A percentile compares a stretch with the other conserved stretches of the same genome.
Evolutionary conservation across 2,329 filamentous ascomycete genomes (phyloP).

Genomic region (Phyllosticta capitalensis): DNA sequence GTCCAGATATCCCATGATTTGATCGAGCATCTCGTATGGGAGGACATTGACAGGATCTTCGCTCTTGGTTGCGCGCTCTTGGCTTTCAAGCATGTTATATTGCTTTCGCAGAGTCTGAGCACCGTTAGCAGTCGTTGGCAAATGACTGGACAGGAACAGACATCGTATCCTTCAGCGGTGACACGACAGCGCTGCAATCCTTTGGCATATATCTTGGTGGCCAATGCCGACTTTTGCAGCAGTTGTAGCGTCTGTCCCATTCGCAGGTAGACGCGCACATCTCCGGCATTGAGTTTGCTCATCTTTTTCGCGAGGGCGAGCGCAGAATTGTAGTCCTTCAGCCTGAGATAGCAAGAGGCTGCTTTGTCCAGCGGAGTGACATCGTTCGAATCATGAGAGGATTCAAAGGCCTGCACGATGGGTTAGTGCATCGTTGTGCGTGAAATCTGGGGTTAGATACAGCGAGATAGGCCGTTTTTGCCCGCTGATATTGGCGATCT

Average conservation of each 20-base stretch:
- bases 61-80: conserved; percentile 30
- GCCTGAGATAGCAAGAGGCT: conserved; percentile 45
- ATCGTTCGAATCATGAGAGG: conserved; percentile 16
- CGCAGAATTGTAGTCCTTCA: conserved; percentile 41
- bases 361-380: conserved; percentile 44
- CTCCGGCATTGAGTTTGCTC: conserved; percentile 41
- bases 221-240: conserved; percentile 43
- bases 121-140: neutral
- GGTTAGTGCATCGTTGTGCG: neutral
- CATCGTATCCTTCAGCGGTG: conserved; percentile 17
- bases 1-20: conserved; percentile 42
- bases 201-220: conserved; percentile 47
- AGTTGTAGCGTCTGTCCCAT: conserved; percentile 40
- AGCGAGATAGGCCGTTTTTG: conserved; percentile 24
- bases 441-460: neutral
- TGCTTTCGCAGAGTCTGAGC: conserved; percentile 26
- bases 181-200: conserved; percentile 36
- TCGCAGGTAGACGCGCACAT: conserved; percentile 45
- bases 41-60: conserved; percentile 45
- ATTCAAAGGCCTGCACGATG: conserved; percentile 1
- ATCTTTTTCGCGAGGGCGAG: conserved; percentile 49
- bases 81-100: conserved; percentile 36
- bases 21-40: conserved; percentile 44
- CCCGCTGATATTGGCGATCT: conserved; percentile 26
- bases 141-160: conserved; percentile 15